phyloP scores from a whole-genome alignment of 768 basidiomycete species.

The Hirschioporus abietinus region DNA sequence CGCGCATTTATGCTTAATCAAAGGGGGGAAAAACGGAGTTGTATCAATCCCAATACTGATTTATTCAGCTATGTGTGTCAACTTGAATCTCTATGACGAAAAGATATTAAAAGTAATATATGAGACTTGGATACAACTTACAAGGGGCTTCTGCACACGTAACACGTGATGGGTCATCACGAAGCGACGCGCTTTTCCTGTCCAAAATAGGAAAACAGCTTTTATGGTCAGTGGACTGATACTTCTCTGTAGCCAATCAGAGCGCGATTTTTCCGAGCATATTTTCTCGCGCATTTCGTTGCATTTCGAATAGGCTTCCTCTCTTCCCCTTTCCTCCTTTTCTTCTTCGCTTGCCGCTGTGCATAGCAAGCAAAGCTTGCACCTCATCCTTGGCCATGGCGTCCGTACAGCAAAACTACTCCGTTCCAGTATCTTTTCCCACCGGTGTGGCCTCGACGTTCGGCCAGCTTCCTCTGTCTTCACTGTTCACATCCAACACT shows the following conservation, averaged over 20 bases:
- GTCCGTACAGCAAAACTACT: neutral
- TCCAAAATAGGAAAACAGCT: neutral
- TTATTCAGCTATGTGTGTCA: no score
- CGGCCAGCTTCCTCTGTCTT: neutral
- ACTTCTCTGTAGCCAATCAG: neutral
- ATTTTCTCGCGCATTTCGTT: neutral
- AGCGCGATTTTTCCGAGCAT: neutral
- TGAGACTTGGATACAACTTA: no score
- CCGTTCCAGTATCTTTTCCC: neutral
- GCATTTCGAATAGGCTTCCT: neutral
- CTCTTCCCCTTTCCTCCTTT: neutral
- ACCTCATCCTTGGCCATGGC: neutral
- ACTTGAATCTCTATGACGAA: no score
- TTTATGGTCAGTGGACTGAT: neutral
- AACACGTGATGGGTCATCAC: neutral
- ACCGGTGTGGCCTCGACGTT: neutral
- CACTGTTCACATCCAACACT: neutral
- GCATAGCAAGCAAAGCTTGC: neutral
- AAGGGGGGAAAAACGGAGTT: no score
- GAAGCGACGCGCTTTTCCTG: neutral
- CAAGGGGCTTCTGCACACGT: neutral
- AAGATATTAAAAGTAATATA: no score
- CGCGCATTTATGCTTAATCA: no score
- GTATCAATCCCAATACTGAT: no score
- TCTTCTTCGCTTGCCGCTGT: neutral